phyloP scores from a whole-genome alignment of 306 rosid species.

The Prunus armeniaca region DNA sequence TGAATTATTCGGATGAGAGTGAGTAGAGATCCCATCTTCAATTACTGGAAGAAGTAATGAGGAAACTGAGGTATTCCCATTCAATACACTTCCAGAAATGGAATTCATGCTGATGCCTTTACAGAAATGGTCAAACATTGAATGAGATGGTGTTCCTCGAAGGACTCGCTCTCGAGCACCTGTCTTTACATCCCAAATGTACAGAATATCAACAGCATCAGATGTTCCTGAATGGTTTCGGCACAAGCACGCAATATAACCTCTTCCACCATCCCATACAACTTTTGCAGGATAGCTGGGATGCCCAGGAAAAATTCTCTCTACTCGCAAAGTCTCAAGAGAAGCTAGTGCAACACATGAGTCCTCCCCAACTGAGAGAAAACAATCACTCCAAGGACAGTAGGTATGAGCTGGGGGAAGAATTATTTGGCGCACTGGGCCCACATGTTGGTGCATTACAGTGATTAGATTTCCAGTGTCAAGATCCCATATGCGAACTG shows the following conservation, averaged over 20 bases:
- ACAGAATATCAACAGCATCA: slow-evolving; percentile 62
- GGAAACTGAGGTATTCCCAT: slow-evolving; percentile 89
- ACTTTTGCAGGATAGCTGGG: slow-evolving; percentile 79
- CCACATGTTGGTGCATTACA: slow-evolving; percentile 94
- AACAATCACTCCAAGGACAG: slow-evolving; percentile 82
- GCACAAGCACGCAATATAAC: slow-evolving; percentile 84
- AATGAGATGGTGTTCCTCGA: slow-evolving; percentile 85
- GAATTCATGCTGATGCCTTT: slow-evolving; percentile 69
- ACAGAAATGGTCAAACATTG: slow-evolving; percentile 92
- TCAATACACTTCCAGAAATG: slow-evolving; percentile 58
- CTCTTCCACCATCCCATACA: slow-evolving; percentile 91
- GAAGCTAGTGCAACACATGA: slow-evolving; percentile 87
- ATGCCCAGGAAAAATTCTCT: slow-evolving; percentile 95
- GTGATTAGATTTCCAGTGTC: slow-evolving; percentile 61
- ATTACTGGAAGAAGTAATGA: slow-evolving; percentile 64
- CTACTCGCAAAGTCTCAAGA: slow-evolving; percentile 82
- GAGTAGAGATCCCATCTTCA: slow-evolving; percentile 69
- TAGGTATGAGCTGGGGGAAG: slow-evolving; percentile 65
- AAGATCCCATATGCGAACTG: slow-evolving; percentile 87
- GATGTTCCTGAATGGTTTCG: slow-evolving; percentile 57
- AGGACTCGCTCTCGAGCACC: slow-evolving; percentile 86
- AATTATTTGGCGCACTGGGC: slow-evolving; percentile 86
- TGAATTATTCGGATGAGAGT: slow-evolving; percentile 35
- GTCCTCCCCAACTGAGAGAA: slow-evolving; percentile 96
- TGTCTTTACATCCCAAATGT: slow-evolving; percentile 91